Evolutionary conservation across 129 eudicot genomes (phyloP).

Genomic region (Artemisia argyi): DNA sequence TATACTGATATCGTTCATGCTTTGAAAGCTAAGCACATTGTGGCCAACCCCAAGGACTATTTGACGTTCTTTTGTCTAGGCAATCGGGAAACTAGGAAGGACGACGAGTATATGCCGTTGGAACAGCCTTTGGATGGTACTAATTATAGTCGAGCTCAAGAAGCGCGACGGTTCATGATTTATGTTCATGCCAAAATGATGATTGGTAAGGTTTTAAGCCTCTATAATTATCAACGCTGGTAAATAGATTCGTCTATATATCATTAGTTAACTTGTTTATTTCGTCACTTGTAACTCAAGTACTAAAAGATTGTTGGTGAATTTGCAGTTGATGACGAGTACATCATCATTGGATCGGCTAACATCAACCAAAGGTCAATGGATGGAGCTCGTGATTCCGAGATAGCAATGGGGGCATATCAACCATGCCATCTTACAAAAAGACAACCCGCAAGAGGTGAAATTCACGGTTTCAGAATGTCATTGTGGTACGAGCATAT

Average conservation of each 20-base stretch:
- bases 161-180: conserved; percentile 77
- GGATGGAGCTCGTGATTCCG: conserved; percentile 87
- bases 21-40: conserved; percentile 54
- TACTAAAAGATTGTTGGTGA: background rate
- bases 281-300: background rate
- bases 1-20: conserved; percentile 70
- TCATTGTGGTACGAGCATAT: conserved; percentile 82
- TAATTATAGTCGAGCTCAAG: conserved; percentile 65
- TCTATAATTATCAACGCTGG: background rate
- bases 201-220: conserved; percentile 53
- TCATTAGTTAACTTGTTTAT: background rate
- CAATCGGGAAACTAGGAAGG: conserved; percentile 53
- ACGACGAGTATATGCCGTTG: conserved; percentile 67
- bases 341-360: conserved; percentile 79
- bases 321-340: conserved; percentile 78
- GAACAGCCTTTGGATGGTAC: conserved; percentile 45
- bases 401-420: conserved; percentile 92
- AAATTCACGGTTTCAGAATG: conserved; percentile 71
- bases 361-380: conserved; percentile 84
- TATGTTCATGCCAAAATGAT: conserved; percentile 87
- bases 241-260: no score
- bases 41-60: conserved; percentile 64
- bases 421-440: conserved; percentile 63
- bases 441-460: conserved; percentile 61
- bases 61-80: conserved; percentile 79